Conservation (phyloP, 495 filamentous ascomycete species). For the Xylaria acuta region DNA sequence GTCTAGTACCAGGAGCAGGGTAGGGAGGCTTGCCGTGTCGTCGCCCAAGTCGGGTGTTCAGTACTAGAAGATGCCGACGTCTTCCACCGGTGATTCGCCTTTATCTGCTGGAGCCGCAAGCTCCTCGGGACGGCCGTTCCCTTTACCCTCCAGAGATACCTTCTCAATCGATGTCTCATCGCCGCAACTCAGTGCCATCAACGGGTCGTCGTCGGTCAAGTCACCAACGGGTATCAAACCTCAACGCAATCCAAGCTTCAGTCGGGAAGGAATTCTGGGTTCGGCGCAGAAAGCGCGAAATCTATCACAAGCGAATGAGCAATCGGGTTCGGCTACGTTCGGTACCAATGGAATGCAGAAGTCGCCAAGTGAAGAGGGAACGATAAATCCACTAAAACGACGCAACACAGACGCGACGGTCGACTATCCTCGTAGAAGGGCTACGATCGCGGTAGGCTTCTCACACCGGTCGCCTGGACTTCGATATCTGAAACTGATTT, state of each 20-base stretch:
- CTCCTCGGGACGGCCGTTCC: conserved; percentile 49
- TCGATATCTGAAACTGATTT: conserved; percentile 13
- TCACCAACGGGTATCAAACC: conserved; percentile 57
- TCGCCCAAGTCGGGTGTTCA: conserved; percentile 7
- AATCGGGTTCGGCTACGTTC: conserved; percentile 41
- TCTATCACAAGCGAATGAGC: conserved; percentile 58
- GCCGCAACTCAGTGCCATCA: conserved; percentile 48
- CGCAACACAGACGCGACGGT: conserved; percentile 69
- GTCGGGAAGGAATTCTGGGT: conserved; percentile 63
- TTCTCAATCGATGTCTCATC: conserved; percentile 57
- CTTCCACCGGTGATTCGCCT: conserved; percentile 59
- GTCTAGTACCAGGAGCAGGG: conserved; percentile 11
- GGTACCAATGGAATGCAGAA: conserved; percentile 54
- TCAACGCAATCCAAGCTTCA: conserved; percentile 56
- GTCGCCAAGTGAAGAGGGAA: conserved; percentile 56
- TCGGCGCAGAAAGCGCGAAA: conserved; percentile 63
- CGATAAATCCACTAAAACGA: conserved; percentile 62
- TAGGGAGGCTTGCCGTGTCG: conserved; percentile 18
- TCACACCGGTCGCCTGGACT: conserved; percentile 14
- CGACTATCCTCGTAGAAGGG: conserved; percentile 72
- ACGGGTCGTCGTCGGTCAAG: conserved; percentile 53
- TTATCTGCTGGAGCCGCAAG: conserved; percentile 49
- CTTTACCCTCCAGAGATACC: conserved; percentile 50
- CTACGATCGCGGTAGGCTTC: conserved; percentile 72
- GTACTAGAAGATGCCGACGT: conserved; percentile 52